Evolutionary conservation across 2,329 filamentous ascomycete genomes (phyloP).

Genomic region (Penicillium brevicompactum): DNA sequence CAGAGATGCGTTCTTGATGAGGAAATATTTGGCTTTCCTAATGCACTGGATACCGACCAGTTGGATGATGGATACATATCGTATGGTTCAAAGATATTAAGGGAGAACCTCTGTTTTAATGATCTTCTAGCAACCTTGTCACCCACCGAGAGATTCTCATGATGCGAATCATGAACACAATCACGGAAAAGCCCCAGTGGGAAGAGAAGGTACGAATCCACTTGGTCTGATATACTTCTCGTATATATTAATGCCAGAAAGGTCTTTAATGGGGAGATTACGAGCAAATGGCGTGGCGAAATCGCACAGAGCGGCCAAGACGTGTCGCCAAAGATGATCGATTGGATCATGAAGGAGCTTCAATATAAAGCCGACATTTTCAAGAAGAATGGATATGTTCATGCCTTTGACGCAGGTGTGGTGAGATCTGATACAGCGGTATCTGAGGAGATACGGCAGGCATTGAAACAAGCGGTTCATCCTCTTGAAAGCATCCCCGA

Average conservation of each 20-base stretch:
- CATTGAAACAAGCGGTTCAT: constrained; percentile 51
- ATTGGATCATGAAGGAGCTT: constrained; percentile 53
- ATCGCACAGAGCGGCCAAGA: constrained; percentile 21
- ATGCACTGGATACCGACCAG: background rate
- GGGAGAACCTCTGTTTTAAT: background rate
- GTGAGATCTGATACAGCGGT: constrained; percentile 59
- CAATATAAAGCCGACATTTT: constrained; percentile 50
- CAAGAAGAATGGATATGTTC: constrained; percentile 43
- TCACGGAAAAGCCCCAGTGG: constrained; percentile 50
- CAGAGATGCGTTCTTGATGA: background rate
- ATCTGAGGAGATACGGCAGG: constrained; percentile 40
- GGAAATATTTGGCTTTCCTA: background rate
- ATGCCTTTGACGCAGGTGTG: constrained; percentile 50
- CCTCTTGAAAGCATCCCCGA: constrained; percentile 58
- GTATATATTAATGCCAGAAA: constrained; percentile 1
- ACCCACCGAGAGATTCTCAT: constrained; percentile 40
- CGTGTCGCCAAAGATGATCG: constrained; percentile 38
- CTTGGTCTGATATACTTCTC: background rate
- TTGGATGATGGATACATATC: background rate
- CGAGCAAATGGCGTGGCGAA: constrained; percentile 39
- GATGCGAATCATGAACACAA: constrained; percentile 44
- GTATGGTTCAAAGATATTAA: background rate
- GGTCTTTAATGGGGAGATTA: constrained; percentile 40
- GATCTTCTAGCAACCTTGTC: background rate
- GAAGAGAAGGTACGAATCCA: constrained; percentile 36